Base-by-base conservation (phyloP, 257 asterid genomes). In the Cinchona pubescens region DNA sequence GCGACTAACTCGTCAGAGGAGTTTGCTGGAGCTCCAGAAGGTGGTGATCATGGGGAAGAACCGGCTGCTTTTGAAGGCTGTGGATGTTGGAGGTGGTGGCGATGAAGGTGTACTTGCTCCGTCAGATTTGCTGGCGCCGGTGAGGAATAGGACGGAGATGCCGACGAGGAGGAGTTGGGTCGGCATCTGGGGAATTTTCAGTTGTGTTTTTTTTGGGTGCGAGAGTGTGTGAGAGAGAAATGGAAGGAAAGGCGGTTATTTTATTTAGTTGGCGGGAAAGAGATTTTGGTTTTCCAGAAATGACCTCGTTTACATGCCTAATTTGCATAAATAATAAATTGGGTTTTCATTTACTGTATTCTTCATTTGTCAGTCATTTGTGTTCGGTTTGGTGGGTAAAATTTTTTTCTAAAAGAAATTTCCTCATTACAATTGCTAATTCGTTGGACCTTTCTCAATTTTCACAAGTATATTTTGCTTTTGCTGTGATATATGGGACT, bases 1-100 rank as follows among this genome's bases (percentile, higher is more conserved):
- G 78, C 30, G 38, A 90, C 92, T 72, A 93, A 79, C 75, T 87
- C 87, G 81, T 85, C 91, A 61, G n/a, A n/a, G n/a, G 94, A 78
- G 81, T 97, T 91, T 0, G 46, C 65, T 15, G 85, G 65, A 65
- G 92, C 61, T 18, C 76, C 66, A n/a, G 76, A 37, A 7, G 9
- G 61, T 4, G 45, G 55, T 66, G 40, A 79, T 68, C 42, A 78
- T 18, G 65, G 68, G 27, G 61, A 76, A 16, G 80, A 71, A 13
- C 77, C 76, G 30, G 82, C 62, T n/a, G 32, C 62, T n/a, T 56
- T 56, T n/a, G n/a, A n/a, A n/a, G n/a, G n/a, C n/a, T n/a, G n/a
- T n/a, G n/a, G n/a, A n/a, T n/a, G n/a, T n/a, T n/a, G n/a, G n/a
- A n/a, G n/a, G n/a, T n/a, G n/a, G n/a, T n/a, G n/a, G n/a, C 25